phyloP scores from a whole-genome alignment of 768 basidiomycete genomes.

The Phylloporus arenicola region DNA sequence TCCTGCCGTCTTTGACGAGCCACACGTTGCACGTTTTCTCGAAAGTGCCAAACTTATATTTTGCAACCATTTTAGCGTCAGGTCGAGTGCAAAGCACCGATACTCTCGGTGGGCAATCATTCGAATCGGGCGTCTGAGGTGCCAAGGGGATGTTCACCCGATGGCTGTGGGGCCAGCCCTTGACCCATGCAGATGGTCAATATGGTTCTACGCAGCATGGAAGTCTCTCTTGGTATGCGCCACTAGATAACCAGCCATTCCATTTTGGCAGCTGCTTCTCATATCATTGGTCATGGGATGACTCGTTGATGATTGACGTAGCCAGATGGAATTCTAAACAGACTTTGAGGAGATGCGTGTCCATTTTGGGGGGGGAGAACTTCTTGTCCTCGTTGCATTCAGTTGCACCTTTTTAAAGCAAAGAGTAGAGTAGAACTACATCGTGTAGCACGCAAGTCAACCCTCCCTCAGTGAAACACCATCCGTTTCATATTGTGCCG shows the following conservation, averaged over 20 bases:
- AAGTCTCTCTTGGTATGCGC: constrained; percentile 19
- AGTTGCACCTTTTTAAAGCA: constrained; percentile 21
- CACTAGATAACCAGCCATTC: constrained; percentile 23
- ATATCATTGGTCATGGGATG: constrained; percentile 1
- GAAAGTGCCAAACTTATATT: constrained; percentile 12
- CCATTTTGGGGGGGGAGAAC: constrained; percentile 21
- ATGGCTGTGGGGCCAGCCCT: constrained; percentile 23
- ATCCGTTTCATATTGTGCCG: constrained; percentile 20
- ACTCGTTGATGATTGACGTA: constrained; percentile 14
- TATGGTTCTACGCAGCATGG: constrained; percentile 17
- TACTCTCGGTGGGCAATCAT: not conserved
- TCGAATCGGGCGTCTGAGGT: constrained; percentile 14
- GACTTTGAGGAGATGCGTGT: constrained; percentile 16
- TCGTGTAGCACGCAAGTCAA: constrained; percentile 18
- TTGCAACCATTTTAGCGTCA: constrained; percentile 8
- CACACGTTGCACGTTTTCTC: constrained; percentile 25
- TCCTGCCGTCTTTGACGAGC: constrained; percentile 13
- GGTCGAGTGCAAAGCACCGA: constrained; percentile 18
- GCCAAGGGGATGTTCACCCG: constrained; percentile 8
- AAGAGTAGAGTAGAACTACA: constrained; percentile 12
- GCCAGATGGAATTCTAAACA: constrained; percentile 17
- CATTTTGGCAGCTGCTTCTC: constrained; percentile 4
- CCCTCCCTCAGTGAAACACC: constrained; percentile 2
- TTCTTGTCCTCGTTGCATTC: constrained; percentile 20
- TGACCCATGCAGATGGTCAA: constrained; percentile 18